Conservation (phyloP, 495 filamentous ascomycete genomes). For the Platismatia glauca region DNA sequence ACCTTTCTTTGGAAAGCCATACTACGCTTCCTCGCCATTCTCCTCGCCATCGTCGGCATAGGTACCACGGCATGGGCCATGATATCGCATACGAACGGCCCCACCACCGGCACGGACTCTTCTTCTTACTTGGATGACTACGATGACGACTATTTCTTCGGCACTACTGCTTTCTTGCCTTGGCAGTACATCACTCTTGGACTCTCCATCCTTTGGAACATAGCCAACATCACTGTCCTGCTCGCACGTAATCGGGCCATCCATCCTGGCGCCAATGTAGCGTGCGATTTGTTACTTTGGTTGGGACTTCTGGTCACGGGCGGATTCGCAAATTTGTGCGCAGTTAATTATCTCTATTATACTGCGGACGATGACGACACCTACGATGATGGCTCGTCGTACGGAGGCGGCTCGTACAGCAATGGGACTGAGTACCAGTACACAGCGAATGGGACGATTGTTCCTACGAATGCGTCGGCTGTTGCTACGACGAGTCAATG, state of each 20-base stretch:
- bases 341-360: neutral
- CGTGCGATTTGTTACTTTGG: slow-evolving; percentile 30
- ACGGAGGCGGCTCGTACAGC: neutral
- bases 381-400: neutral
- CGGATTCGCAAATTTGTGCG: slow-evolving; percentile 16
- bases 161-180: neutral
- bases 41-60: slow-evolving; percentile 25
- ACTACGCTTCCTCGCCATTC: slow-evolving; percentile 24
- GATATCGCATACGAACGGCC: neutral
- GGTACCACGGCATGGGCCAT: slow-evolving; percentile 26
- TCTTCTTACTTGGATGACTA: neutral
- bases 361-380: neutral
- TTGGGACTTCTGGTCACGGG: slow-evolving; percentile 24
- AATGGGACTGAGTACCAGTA: neutral
- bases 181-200: slow-evolving; percentile 25
- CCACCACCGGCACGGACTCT: neutral
- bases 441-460: neutral
- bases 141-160: neutral
- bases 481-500: neutral
- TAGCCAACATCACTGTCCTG: slow-evolving; percentile 19
- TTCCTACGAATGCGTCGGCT: neutral
- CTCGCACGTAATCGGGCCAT: slow-evolving; percentile 19
- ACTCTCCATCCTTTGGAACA: slow-evolving; percentile 23
- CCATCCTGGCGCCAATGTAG: slow-evolving; percentile 29
- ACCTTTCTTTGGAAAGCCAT: slow-evolving; percentile 27